These are phyloP conservation scores for Fusarium nematophilum DNA, from an alignment of 2,329 filamentous ascomycete species.

Conservation along the genomic window DNA sequence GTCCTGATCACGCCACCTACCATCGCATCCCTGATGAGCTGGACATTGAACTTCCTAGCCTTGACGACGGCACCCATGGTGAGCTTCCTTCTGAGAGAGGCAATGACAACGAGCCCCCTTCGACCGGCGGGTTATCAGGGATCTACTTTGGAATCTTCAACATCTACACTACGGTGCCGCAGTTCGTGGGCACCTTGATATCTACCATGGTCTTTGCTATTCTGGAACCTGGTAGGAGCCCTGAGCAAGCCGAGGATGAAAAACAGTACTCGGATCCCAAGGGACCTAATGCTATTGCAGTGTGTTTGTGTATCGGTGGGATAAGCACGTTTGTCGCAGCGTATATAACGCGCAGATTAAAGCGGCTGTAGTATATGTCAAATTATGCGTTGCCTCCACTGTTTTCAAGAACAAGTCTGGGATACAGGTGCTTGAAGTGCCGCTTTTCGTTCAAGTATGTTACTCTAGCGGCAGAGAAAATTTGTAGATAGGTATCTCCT, in stretches of 20 bases:
- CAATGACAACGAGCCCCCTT: constrained; percentile 50
- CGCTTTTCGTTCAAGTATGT: too few relatives aligned
- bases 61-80: too few relatives aligned
- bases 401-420: too few relatives aligned
- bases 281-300: constrained; percentile 88
- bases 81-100: constrained; percentile 65
- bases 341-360: constrained; percentile 69
- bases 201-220: constrained; percentile 92
- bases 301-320: constrained; percentile 93
- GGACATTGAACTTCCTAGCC: constrained; percentile 57
- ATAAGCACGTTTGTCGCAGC: constrained; percentile 68
- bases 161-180: constrained; percentile 92
- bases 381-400: too few relatives aligned
- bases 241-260: constrained; percentile 74
- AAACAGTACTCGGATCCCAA: constrained; percentile 65
- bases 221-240: constrained; percentile 86
- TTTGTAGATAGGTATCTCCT: too few relatives aligned
- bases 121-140: constrained; percentile 82
- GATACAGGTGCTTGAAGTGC: too few relatives aligned
- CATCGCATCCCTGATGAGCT: constrained; percentile 60
- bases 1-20: constrained; percentile 52
- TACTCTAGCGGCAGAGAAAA: too few relatives aligned
- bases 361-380: too few relatives aligned
- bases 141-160: constrained; percentile 98
- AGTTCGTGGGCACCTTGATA: constrained; percentile 93